A percentile compares a stretch with the other conserved stretches of the same genome.
Evolutionary conservation across 176 grass and related monocot genomes (phyloP).

Genomic region (Triticum monococcum): DNA sequence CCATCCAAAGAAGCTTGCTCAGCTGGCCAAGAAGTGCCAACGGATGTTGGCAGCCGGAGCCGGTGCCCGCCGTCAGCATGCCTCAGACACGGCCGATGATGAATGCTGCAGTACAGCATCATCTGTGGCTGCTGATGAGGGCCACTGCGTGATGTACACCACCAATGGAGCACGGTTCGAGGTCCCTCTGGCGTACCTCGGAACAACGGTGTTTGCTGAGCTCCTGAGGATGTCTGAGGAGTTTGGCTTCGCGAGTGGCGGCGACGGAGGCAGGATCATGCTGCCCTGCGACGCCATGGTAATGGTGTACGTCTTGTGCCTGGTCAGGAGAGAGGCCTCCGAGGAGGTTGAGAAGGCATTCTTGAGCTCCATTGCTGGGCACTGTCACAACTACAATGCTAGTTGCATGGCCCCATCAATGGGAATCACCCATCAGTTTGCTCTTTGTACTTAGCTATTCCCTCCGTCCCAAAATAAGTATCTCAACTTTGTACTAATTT

Average conservation of each 20-base stretch:
- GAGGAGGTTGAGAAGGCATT: slow-evolving; percentile 42
- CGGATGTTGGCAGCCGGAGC: neutral
- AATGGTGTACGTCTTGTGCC: slow-evolving; percentile 45
- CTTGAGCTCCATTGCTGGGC: slow-evolving; percentile 41
- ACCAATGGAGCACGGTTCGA: slow-evolving; percentile 8
- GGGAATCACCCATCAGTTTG: neutral
- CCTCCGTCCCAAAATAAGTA: too few species aligned
- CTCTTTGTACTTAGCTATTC: neutral
- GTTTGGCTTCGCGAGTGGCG: slow-evolving; percentile 14
- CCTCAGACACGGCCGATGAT: neutral
- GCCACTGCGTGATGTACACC: slow-evolving; percentile 18
- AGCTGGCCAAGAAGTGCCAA: slow-evolving; percentile 45
- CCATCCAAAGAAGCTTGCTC: slow-evolving; percentile 39
- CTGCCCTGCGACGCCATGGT: slow-evolving; percentile 43
- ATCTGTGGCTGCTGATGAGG: neutral
- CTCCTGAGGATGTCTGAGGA: slow-evolving; percentile 29
- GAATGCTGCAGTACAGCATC: neutral
- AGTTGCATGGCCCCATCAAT: neutral
- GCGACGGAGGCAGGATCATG: slow-evolving; percentile 43
- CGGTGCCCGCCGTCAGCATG: neutral
- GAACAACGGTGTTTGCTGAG: slow-evolving; percentile 6
- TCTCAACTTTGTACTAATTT: too few species aligned
- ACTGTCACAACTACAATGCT: neutral
- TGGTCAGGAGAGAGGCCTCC: slow-evolving; percentile 40
- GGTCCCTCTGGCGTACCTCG: slow-evolving; percentile 31